Evolutionary conservation across 2,329 filamentous ascomycete species (phyloP), one percentile per base, ranked within the genome.

Genomic region (Blastomyces emzantsi): DNA sequence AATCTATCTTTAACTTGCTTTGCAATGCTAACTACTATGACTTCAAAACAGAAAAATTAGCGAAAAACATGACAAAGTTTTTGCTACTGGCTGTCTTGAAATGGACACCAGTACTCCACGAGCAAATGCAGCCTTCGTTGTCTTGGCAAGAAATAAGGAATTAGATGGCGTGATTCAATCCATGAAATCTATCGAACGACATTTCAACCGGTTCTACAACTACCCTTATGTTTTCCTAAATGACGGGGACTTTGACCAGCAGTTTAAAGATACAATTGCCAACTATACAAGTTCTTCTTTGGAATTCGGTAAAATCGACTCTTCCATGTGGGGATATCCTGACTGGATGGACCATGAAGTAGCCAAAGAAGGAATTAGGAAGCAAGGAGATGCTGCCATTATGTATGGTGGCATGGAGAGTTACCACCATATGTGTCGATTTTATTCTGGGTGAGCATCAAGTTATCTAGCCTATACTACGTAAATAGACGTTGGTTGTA

Each of bases 341-440:
- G 92, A 97, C 70, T 99, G 94, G 94, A 90, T 94, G 61, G 92
- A 99, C 74, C 85, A 87, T 69, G 92, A 94, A 75, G 90, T 97
- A 62, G 93, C 92, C 68, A 92, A 92, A 78, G 94, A 99, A 77
- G 93, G 93, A 65, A 96, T 99, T 72, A 87, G 90, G 62, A 96
- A 97, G 79, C 94, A 99, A 77, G 94, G 94, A 68, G 94, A 99
- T 76, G 87, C 88, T 60, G 94, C 94, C 57, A 96, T 99, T 81
- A 99, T 99, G 94, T 99, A 97, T 75, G 94, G 94, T 75, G 94
- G 94, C 57, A 88, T 99, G 82, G 94, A 97, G 77, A 97, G 92
- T 78, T 99, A 99, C 74, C 94, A 99, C 73, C 89, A 95, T 78
- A 99, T 99, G 94, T 99, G 94, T 76, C 87, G 94, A 70, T 99